Evolutionary conservation across 2,329 filamentous ascomycete genomes (phyloP), one percentile per base, ranked within the genome.

Genomic region (Zasmidium citrigriseum): DNA sequence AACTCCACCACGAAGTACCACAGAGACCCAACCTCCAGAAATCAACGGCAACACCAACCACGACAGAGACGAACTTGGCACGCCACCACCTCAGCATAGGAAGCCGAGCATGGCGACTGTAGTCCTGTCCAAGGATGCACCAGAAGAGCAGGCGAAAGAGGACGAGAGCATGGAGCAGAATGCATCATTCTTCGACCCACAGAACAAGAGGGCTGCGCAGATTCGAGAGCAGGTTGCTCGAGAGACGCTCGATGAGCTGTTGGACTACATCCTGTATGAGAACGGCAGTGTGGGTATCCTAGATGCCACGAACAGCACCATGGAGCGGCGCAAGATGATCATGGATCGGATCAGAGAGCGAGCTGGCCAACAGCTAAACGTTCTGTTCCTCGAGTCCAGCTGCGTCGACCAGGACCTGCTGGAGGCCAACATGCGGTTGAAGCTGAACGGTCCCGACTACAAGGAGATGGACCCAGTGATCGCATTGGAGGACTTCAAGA

Each of bases 401-500:
- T 99, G 95, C 75, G 83, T 91, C 60, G 93, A 98, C 67, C 82
- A 90, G 59, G 86, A 86, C 65, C 80, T 98, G 23, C 82, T 98
- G 38, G 93, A 98, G 75, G 91, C 93, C 18, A 98, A 98, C 71
- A 98, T 98, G 92, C 91, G 93, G 24, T 80, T 98, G 62, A 98
- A 98, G 80, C 86, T 98, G 5, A 96, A 91, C 2, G 95, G 95
- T 0, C 95, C 95, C 0, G 95, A 99, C 75, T 99, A 99, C 78
- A 91, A 89, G 69, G 91, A 91, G 72, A 96, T 96, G 76, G 93
- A 99, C 68, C 93, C 95, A 0, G 78, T 86, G 55, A 86, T 89
- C 70, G 93, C 95, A 1, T 80, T 98, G 45, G 86, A 84, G 29
- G 95, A 99, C 72, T 99, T 99, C 81, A 96, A 90, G 78, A 88